Evolutionary conservation across 768 basidiomycete genomes (phyloP), one percentile per base, ranked within the genome.

Genomic region (Terana coerulea): DNA sequence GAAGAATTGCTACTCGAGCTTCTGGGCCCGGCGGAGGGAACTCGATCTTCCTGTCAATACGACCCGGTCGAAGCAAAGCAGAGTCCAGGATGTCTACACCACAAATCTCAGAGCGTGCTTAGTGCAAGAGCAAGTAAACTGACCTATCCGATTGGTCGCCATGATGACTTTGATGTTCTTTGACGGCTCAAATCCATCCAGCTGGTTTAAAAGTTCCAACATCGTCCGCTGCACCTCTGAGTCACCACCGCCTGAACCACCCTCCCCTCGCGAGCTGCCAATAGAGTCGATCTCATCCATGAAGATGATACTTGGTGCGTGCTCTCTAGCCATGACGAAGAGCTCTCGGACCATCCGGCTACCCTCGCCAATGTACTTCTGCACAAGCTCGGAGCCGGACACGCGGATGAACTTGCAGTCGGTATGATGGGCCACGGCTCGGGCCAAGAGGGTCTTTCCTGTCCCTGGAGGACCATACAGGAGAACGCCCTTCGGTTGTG

Each of bases 201-300:
- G 68, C 69, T 84, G 81, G 64, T 83, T 84, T 7, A 44, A 29
- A 54, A 84, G 64, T 66, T 83, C 81, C 60, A 83, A 67, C 81
- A 84, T 83, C 39, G 81, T 83, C 45, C 82, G 71, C 69, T 84
- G 82, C 15, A 83, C 82, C 66, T 83, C 82, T 15, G 79, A 81
- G 63, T 84, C 82, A 5, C 82, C 81, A 25, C 78, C 76, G 6
- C 81, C 79, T 19, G 76, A 77, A 7, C 84, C 84, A 28, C 77
- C 73, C 58, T 94, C 91, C 10, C 95, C 92, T 65, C 95, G 72
- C 56, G 91, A 92, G 56, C 86, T 89, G 49, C 95, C 95, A 63
- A 98, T 98, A 17, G 91, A 93, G 71, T 98, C 95, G 57, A 98
- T 98, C 72, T 98, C 95, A 67, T 98, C 95, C 95, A 98, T 97